These are phyloP conservation scores for Pseudocercospora cruenta DNA, from an alignment of 2,329 filamentous ascomycete genomes.

Conservation along the genomic window DNA sequence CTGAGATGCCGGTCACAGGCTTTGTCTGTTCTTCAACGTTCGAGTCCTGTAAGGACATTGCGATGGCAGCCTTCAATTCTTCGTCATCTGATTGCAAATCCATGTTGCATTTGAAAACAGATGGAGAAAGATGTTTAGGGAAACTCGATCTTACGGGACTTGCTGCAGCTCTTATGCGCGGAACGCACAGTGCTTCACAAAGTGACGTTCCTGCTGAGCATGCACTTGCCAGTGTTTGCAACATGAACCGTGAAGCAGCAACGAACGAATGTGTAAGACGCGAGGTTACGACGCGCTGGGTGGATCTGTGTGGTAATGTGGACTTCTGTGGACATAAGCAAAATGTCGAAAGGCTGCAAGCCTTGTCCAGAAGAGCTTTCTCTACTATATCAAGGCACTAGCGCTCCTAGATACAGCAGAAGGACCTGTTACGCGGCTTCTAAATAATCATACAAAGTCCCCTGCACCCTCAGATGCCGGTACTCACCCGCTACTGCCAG, in stretches of 20 bases:
- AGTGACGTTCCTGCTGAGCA: no score
- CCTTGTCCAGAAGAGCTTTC: no score
- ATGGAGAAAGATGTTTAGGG: not conserved
- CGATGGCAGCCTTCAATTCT: conserved; percentile 64
- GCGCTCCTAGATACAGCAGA: no score
- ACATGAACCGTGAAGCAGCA: not conserved
- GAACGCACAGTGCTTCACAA: not conserved
- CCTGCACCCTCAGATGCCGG: no score
- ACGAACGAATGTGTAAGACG: not conserved
- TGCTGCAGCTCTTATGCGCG: no score
- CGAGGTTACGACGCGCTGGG: not conserved
- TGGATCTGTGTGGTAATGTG: no score
- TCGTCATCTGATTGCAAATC: conserved; percentile 57
- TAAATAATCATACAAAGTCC: not conserved
- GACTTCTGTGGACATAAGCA: no score
- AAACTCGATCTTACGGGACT: not conserved
- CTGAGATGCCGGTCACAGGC: conserved; percentile 43
- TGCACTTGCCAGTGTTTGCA: not conserved
- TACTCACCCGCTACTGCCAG: conserved; percentile 19
- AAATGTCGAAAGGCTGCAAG: no score
- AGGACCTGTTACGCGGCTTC: not conserved
- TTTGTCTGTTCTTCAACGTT: not conserved
- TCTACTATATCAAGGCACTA: no score
- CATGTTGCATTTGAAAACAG: conserved; percentile 10
- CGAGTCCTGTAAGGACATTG: conserved; percentile 35